Evolutionary conservation across 805 yeast species (phyloP).

Genomic region (Clavispora carvajalis): DNA sequence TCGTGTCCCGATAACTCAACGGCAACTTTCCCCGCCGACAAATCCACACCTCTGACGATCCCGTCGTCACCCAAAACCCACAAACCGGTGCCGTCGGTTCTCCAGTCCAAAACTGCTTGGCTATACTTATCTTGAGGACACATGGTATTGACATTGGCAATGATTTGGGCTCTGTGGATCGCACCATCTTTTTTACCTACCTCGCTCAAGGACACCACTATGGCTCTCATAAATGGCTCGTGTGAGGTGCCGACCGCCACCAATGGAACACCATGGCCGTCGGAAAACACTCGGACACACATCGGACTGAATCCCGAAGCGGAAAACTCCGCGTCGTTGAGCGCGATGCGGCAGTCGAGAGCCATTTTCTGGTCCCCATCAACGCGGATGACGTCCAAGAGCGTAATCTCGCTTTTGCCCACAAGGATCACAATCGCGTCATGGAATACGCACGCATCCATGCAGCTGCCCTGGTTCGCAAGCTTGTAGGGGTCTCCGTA

Average conservation of each 20-base stretch:
- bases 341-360: constrained; percentile 45
- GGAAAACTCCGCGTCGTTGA: constrained; percentile 71
- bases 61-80: constrained; percentile 76
- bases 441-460: constrained; percentile 30
- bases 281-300: constrained; percentile 24
- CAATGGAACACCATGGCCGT: constrained; percentile 17
- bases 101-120: constrained; percentile 44
- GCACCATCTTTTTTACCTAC: constrained; percentile 4
- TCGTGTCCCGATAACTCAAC: constrained; percentile 33
- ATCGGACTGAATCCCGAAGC: constrained; percentile 59
- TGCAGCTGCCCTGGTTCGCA: constrained; percentile 47
- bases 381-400: constrained; percentile 40
- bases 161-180: constrained; percentile 23
- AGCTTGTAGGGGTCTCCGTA: constrained; percentile 27
- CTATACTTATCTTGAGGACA: constrained; percentile 70
- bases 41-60: constrained; percentile 51
- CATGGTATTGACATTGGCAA: constrained; percentile 35
- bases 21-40: constrained; percentile 33
- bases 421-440: constrained; percentile 41
- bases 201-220: constrained; percentile 46
- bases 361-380: constrained; percentile 17
- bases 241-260: constrained; percentile 72
- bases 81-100: constrained; percentile 41
- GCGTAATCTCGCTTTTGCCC: constrained; percentile 57
- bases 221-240: constrained; percentile 67